Evolutionary conservation across 805 yeast genomes (phyloP), one percentile per base, ranked within the genome.

Genomic region (Clavispora santaluciae): DNA sequence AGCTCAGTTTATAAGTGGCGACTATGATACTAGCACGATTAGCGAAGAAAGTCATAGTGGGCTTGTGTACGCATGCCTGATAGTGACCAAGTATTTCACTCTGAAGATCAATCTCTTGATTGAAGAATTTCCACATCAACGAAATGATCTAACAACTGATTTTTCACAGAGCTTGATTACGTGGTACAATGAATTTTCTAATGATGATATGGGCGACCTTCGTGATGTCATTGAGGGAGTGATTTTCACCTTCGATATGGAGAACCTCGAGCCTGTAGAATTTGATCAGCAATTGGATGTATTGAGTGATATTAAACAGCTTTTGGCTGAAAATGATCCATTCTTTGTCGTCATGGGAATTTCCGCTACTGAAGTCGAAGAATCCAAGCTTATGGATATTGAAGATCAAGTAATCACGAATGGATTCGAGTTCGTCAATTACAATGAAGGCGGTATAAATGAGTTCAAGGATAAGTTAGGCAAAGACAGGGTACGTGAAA

Each of bases 211-310:
- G 42, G 49, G 43, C 18, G 80, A 74, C 39, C 51, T 76, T 24
- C 55, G 81, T 20, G 75, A 70, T 16, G 70, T 54, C 1, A 31
- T 76, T 3, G 73, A 70, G 33, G 81, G 81, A 1, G 22, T 75
- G 9, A 55, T 76, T 3, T 57, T 73, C 43, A 68, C 76, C 1
- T 26, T 75, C 11, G 61, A 66, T 43, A 37, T 62, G 33, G 49
- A 47, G 8, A 24, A 41, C 6, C 53, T 48, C 15, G 52, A 56
- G 9, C 35, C 44, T 3, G 62, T 56, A 17, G 53, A 50, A 38
- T 38, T 64, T 5, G 53, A 49, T 6, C n/a, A 37, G 22, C 45
- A 56, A 12, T 39, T 61, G 18, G 42, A 24, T 10, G n/a, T 31
- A 2, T 38, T 45, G 26, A 29, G 29, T 10, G 29, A 40, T 6